A percentile compares a stretch with the other conserved stretches of the same genome.
phyloP scores from a whole-genome alignment of 768 basidiomycete species.

The Trametes coccinea region DNA sequence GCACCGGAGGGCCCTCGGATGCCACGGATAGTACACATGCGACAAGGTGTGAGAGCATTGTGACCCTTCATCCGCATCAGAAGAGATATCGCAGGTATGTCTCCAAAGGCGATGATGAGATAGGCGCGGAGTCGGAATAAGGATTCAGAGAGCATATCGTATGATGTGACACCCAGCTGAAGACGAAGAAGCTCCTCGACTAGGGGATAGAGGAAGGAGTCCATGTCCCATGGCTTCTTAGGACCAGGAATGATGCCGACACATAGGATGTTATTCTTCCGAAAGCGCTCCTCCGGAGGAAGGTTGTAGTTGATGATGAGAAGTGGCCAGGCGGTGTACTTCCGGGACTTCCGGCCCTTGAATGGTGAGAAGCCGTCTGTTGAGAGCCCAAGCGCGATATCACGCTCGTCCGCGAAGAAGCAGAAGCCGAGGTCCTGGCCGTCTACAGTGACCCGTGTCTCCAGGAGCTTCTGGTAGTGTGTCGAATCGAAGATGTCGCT shows the following conservation, averaged over 20 bases:
- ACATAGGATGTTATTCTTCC: constrained; percentile 25
- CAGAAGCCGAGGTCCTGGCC: constrained; percentile 24
- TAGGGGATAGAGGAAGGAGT: constrained; percentile 33
- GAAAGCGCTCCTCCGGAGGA: constrained; percentile 24
- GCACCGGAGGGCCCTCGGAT: constrained; percentile 18
- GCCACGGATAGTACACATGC: constrained; percentile 25
- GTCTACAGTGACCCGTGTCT: constrained; percentile 31
- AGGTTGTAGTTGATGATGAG: constrained; percentile 42
- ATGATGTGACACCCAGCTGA: constrained; percentile 22
- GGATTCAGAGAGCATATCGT: neutral
- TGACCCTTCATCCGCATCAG: constrained; percentile 30
- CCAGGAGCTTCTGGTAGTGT: constrained; percentile 32
- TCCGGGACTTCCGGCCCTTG: constrained; percentile 26
- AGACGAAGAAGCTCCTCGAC: constrained; percentile 28
- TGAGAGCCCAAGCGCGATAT: constrained; percentile 45
- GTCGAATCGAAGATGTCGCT: constrained; percentile 40
- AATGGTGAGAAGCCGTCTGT: constrained; percentile 46
- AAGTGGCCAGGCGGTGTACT: constrained; percentile 41
- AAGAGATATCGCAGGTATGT: constrained; percentile 29
- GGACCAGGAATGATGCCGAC: constrained; percentile 33
- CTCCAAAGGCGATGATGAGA: constrained; percentile 25
- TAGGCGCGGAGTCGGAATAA: constrained; percentile 26
- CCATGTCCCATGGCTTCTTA: constrained; percentile 28
- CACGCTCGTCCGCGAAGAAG: constrained; percentile 40
- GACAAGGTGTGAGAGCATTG: constrained; percentile 29